phyloP scores from a whole-genome alignment of 2,329 filamentous ascomycete genomes.

The Aspergillus pseudoglaucus region DNA sequence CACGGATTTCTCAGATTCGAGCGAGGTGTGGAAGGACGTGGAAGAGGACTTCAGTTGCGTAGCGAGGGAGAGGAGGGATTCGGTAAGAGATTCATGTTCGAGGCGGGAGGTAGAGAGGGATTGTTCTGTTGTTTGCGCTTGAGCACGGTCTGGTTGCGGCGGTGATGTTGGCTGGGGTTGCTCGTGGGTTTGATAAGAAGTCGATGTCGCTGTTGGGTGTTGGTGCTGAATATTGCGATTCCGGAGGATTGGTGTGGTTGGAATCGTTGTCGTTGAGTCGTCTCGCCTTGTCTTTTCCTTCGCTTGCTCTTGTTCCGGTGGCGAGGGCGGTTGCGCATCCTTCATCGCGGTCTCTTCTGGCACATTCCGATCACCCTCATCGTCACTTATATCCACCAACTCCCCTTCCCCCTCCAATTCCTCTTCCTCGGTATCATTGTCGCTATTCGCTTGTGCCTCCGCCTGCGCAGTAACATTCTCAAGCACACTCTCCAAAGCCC shows the following conservation, averaged over 20 bases:
- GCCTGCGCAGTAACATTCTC: constrained; percentile 25
- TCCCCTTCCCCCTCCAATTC: constrained; percentile 17
- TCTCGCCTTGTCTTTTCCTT: too few species aligned
- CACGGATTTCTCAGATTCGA: constrained; percentile 69
- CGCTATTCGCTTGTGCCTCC: constrained; percentile 4
- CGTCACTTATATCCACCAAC: constrained; percentile 17
- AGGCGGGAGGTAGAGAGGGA: constrained; percentile 68
- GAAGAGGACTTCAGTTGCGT: constrained; percentile 69
- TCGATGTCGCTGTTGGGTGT: constrained; percentile 3
- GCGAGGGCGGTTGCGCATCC: constrained; percentile 10
- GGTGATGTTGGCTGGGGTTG: constrained; percentile 5
- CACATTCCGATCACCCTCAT: not conserved
- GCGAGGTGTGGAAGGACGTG: constrained; percentile 60
- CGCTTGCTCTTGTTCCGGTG: not conserved
- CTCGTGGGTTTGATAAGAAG: too few species aligned
- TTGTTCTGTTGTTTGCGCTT: constrained; percentile 53
- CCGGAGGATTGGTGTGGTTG: too few species aligned
- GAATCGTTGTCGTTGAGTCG: too few species aligned
- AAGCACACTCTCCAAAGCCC: constrained; percentile 25
- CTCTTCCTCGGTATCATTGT: constrained; percentile 12
- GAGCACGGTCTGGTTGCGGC: constrained; percentile 9
- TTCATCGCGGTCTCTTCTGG: not conserved
- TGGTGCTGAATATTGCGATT: not conserved
- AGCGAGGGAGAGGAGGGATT: constrained; percentile 75
- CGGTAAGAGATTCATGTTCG: constrained; percentile 77